Percentiles rank a stretch among this genome's conserved stretches.
Conservation (phyloP, 208 protist species). For the Leishmania amazonensis region DNA sequence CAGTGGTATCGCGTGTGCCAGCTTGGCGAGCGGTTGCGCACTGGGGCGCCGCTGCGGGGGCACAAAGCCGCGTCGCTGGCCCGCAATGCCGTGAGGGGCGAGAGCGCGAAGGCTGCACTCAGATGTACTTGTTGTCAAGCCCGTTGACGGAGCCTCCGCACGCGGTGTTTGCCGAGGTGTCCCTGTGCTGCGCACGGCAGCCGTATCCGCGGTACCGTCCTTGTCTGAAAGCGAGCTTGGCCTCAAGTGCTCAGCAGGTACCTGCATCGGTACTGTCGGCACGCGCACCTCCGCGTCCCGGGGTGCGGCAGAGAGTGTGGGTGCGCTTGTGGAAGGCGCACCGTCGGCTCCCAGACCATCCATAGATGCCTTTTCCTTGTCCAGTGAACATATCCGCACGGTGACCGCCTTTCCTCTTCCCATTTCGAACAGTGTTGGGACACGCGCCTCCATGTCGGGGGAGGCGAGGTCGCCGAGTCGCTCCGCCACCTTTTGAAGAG, state of each 20-base stretch:
- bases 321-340: neutral
- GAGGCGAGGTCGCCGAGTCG: neutral
- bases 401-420: constrained; percentile 34
- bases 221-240: neutral
- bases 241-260: constrained; percentile 1
- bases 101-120: neutral
- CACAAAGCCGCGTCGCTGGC: constrained; percentile 29
- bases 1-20: neutral
- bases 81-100: neutral
- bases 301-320: constrained; percentile 52
- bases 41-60: constrained; percentile 22
- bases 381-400: constrained; percentile 32
- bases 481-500: constrained; percentile 19
- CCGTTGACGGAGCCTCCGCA: neutral
- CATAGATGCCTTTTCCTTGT: constrained; percentile 10
- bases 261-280: constrained; percentile 23
- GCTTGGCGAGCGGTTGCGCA: neutral
- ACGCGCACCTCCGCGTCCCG: constrained; percentile 40
- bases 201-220: neutral
- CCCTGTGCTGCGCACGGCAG: neutral
- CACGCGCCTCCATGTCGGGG: neutral
- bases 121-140: neutral
- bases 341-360: neutral
- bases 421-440: constrained; percentile 40
- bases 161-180: too few species aligned